These are phyloP conservation scores for Biscogniauxia marginata DNA, from an alignment of 2,329 filamentous ascomycete species.

Conservation along the genomic window DNA sequence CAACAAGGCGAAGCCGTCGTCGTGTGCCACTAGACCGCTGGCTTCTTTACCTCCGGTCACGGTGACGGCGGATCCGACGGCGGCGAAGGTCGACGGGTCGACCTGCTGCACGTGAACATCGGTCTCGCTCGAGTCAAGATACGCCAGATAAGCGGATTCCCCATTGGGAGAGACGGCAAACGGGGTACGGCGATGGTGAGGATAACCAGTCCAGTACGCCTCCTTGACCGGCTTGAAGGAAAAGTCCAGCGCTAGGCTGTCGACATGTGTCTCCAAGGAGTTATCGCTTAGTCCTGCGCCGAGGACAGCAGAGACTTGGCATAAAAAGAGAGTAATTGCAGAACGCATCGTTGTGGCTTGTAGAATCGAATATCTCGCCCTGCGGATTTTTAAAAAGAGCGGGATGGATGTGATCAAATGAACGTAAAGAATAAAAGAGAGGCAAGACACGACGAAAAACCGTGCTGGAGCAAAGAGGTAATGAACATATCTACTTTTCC, in stretches of 20 bases:
- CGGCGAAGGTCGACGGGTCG: slow-evolving; percentile 52
- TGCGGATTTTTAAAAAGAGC: background rate
- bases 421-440: background rate
- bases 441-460: background rate
- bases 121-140: slow-evolving; percentile 54
- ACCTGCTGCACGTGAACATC: slow-evolving; percentile 58
- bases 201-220: slow-evolving; percentile 60
- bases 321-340: slow-evolving; percentile 1
- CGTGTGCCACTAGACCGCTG: slow-evolving; percentile 59
- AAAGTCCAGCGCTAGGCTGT: slow-evolving; percentile 47
- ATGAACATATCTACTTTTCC: background rate
- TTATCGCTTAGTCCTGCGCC: slow-evolving; percentile 9
- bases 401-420: background rate
- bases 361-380: background rate
- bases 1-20: slow-evolving; percentile 62
- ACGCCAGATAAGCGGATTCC: slow-evolving; percentile 58
- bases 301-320: background rate
- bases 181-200: slow-evolving; percentile 61
- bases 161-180: slow-evolving; percentile 62
- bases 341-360: background rate
- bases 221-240: slow-evolving; percentile 57
- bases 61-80: slow-evolving; percentile 51
- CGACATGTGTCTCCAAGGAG: slow-evolving; percentile 32
- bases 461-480: background rate
- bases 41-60: slow-evolving; percentile 56